phyloP scores from a whole-genome alignment of 169 alveolate genomes.

The Cystoisospora suis region DNA sequence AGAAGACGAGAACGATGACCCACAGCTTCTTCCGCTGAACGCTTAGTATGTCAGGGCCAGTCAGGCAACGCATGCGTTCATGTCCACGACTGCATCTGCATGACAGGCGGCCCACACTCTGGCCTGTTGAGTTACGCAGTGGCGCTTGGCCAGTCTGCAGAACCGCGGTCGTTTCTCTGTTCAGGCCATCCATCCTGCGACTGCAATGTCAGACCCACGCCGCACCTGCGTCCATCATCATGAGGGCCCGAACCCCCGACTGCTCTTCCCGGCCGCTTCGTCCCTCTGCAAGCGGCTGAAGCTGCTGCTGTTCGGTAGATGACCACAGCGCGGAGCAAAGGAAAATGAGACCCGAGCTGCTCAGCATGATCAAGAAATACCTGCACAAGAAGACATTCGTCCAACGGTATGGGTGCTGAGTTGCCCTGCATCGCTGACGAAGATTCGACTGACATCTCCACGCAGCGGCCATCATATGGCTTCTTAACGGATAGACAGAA shows the following conservation, averaged over 20 bases:
- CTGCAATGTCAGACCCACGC: no score
- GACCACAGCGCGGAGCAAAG: constrained; percentile 14
- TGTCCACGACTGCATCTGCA: no score
- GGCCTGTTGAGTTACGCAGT: no score
- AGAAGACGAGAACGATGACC: no score
- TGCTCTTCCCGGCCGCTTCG: constrained; percentile 24
- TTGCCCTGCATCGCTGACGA: neutral
- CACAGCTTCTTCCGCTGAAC: no score
- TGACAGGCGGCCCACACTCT: no score
- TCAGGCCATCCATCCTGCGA: no score
- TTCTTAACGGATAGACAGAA: no score
- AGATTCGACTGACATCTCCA: neutral
- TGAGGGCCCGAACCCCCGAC: neutral
- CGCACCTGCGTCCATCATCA: constrained; percentile 34
- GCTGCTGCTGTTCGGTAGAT: neutral
- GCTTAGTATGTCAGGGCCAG: no score
- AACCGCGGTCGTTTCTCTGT: no score
- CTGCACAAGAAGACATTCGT: neutral
- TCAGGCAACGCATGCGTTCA: no score
- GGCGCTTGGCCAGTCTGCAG: no score
- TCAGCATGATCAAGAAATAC: constrained; percentile 8
- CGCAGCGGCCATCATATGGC: neutral
- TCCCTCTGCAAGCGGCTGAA: constrained; percentile 28
- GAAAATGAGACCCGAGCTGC: constrained; percentile 10
- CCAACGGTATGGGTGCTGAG: neutral